Conservation (phyloP, 2,329 filamentous ascomycete species). For the Lithohypha guttulata region DNA sequence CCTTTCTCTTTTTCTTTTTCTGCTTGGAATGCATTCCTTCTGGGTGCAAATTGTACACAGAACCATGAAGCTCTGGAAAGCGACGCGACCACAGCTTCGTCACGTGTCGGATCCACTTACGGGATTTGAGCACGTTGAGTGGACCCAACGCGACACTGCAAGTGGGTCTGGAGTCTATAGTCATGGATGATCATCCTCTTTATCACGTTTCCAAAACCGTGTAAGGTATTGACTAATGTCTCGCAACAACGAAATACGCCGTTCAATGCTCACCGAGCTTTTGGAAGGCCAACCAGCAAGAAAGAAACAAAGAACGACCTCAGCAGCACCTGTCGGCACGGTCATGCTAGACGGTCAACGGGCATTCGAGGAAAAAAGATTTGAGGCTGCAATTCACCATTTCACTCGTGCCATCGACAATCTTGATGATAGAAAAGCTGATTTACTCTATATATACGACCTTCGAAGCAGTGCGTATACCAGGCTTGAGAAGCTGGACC, state of each 20-base stretch:
- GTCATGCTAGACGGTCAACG: slow-evolving; percentile 9
- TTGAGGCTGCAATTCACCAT: slow-evolving; percentile 1
- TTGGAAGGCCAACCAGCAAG: slow-evolving; percentile 2
- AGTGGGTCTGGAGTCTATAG: too few relatives aligned
- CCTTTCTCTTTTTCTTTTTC: too few relatives aligned
- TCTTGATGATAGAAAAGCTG: slow-evolving; percentile 3
- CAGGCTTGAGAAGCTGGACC: slow-evolving; percentile 40
- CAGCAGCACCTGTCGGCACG: slow-evolving; percentile 5
- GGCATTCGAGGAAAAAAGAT: slow-evolving; percentile 11
- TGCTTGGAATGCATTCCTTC: too few relatives aligned
- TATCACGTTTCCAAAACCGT: background rate
- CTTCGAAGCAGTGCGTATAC: slow-evolving; percentile 15
- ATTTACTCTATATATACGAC: slow-evolving; percentile 5
- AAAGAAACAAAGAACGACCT: slow-evolving; percentile 1
- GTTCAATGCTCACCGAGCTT: slow-evolving; percentile 7
- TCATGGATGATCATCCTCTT: background rate
- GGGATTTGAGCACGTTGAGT: too few relatives aligned
- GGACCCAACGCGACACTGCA: too few relatives aligned
- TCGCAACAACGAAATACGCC: slow-evolving; percentile 3
- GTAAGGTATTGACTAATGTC: background rate
- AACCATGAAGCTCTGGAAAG: too few relatives aligned
- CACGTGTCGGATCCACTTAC: too few relatives aligned
- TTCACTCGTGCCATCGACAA: slow-evolving; percentile 6
- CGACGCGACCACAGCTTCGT: too few relatives aligned
- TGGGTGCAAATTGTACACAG: too few relatives aligned